Base-by-base conservation (phyloP, 345 rosid genomes). In the Boechera divaricarpa region DNA sequence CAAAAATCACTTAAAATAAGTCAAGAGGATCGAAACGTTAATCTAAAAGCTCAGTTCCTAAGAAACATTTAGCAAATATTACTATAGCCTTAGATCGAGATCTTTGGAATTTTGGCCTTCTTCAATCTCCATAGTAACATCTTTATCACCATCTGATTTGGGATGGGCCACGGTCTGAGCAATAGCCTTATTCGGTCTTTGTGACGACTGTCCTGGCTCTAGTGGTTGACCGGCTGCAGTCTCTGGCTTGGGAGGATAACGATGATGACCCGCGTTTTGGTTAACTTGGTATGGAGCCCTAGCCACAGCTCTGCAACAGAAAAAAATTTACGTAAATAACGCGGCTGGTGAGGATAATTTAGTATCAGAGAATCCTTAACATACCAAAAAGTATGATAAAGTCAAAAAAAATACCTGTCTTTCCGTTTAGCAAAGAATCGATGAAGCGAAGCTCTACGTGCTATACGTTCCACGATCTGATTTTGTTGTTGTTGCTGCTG, bases 361-460 rank as follows among this genome's bases (percentile, higher is more conserved):
- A n/a, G 7, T 21, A 42, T 60, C 9, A 21, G 24, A 32, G 31
- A 33, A 54, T 61, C 24, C 63, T 56, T 26, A 47, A 29, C 48
- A 12, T 48, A 74, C 9, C 29, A 36, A 32, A 13, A 8, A 54
- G 39, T 32, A 5, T 42, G 54, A 11, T 59, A 0, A 21, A 33
- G 16, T 10, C 2, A 26, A 13, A 21, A 21, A 21, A 21, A 39
- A 5, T 70, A 90, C 96, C 93, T 90, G 64, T 87, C 96, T 69
- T 89, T 92, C 13, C 94, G 87, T 83, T 88, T 90, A 55, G 84
- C 87, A 28, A 92, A 79, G 84, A 92, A 92, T 53, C 89, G 79
- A 62, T 83, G 86, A 51, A 92, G 92, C 2, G 97, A 92, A 67
- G 89, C 91, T 75, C 82, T 85, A 48, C 88, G 84, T 10, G 85